Evolutionary conservation across 306 rosid species (phyloP).

Genomic region (Fragaria iinumae): DNA sequence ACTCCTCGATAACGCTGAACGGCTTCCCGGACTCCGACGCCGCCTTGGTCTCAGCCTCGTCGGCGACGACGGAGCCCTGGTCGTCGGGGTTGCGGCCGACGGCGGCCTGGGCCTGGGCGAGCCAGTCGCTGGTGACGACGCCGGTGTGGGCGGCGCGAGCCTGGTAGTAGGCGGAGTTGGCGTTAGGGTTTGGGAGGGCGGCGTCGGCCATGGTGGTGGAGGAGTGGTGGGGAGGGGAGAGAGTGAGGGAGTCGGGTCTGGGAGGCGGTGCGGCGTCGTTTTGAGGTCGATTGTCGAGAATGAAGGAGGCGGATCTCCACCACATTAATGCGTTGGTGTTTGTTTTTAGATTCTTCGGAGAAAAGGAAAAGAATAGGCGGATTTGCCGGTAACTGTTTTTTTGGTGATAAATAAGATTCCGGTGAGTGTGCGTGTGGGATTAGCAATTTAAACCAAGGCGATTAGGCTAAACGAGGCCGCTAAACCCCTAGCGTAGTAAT

Average conservation of each 20-base stretch:
- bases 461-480: no score
- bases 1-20: conserved; percentile 80
- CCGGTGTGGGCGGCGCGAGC: conserved; percentile 70
- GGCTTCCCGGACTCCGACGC: conserved; percentile 34
- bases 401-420: no score
- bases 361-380: not conserved
- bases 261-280: conserved; percentile 31
- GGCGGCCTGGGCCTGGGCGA: conserved; percentile 89
- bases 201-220: conserved; percentile 43
- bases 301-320: conserved; percentile 86
- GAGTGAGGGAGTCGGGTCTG: conserved; percentile 32
- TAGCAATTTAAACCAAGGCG: no score
- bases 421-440: no score
- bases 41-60: not conserved
- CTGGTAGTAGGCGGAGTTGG: conserved; percentile 72
- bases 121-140: conserved; percentile 82
- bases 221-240: conserved; percentile 30
- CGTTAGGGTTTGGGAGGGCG: conserved; percentile 38
- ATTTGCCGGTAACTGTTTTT: not conserved
- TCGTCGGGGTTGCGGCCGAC: conserved; percentile 38
- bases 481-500: no score
- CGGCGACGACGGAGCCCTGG: not conserved
- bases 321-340: conserved; percentile 41
- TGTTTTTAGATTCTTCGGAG: not conserved
- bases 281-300: conserved; percentile 40